phyloP scores from a whole-genome alignment of 1,139 yeast genomes.

The Debaryomyces fabryi region DNA sequence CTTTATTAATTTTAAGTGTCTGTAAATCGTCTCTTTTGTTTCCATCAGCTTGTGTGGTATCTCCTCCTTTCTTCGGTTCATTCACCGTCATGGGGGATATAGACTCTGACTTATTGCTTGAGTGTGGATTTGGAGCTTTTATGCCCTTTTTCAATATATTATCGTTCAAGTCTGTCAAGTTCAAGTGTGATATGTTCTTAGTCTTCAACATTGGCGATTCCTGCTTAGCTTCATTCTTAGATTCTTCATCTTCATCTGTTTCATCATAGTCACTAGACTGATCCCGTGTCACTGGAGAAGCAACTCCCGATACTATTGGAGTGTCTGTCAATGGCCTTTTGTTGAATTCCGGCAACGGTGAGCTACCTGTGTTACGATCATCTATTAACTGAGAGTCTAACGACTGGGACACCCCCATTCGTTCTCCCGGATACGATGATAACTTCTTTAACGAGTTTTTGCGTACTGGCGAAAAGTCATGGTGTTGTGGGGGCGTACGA shows the following conservation, averaged over 20 bases:
- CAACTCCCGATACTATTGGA: slow-evolving; percentile 58
- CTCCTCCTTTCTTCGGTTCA: background rate
- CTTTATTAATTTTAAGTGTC: slow-evolving; percentile 12
- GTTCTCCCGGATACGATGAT: slow-evolving; percentile 23
- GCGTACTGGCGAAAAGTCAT: slow-evolving; percentile 3
- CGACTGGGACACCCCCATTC: slow-evolving; percentile 28
- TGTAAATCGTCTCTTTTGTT: slow-evolving; percentile 14
- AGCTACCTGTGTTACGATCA: slow-evolving; percentile 13
- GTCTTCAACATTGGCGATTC: slow-evolving; percentile 22
- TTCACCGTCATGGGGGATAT: slow-evolving; percentile 18
- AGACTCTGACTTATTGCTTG: slow-evolving; percentile 9
- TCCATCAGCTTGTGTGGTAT: background rate
- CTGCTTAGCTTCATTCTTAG: slow-evolving; percentile 13
- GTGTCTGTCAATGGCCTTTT: slow-evolving; percentile 74
- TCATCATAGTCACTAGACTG: slow-evolving; percentile 37
- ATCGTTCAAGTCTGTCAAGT: slow-evolving; percentile 35
- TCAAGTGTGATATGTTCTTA: slow-evolving; percentile 47
- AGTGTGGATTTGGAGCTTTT: slow-evolving; percentile 11
- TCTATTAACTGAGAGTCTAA: slow-evolving; percentile 29
- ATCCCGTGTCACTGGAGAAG: slow-evolving; percentile 52
- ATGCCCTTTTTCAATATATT: background rate
- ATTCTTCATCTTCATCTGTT: slow-evolving; percentile 16
- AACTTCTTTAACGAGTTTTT: slow-evolving; percentile 13
- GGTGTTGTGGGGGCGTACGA: slow-evolving; percentile 10
- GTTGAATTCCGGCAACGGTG: slow-evolving; percentile 59